These are phyloP conservation scores for Pythium plurisporium DNA, from an alignment of 352 stramenopile genomes.

Conservation along the genomic window DNA sequence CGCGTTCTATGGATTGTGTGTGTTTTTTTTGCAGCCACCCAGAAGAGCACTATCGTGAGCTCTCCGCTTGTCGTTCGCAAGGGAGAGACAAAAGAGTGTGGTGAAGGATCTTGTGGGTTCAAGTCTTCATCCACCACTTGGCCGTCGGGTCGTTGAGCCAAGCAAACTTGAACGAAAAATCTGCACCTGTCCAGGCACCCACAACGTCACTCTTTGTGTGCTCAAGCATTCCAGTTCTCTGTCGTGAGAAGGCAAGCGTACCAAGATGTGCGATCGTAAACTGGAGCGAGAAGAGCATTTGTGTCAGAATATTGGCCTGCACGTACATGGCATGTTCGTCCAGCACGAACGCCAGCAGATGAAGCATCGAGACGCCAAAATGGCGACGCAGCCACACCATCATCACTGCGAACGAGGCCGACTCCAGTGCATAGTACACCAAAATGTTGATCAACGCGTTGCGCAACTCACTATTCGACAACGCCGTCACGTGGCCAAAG, in stretches of 20 bases:
- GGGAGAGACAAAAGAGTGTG: too few species aligned
- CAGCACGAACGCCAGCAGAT: slow-evolving; percentile 26
- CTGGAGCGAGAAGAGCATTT: slow-evolving; percentile 24
- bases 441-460: slow-evolving; percentile 7
- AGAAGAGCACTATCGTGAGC: too few species aligned
- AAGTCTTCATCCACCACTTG: slow-evolving; percentile 9
- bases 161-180: slow-evolving; percentile 24
- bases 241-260: too few species aligned
- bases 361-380: slow-evolving; percentile 10
- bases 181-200: slow-evolving; percentile 12
- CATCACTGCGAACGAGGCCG: slow-evolving; percentile 16
- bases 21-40: too few species aligned
- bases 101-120: too few species aligned
- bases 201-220: neutral
- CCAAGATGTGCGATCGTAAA: slow-evolving; percentile 19
- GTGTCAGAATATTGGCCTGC: slow-evolving; percentile 24
- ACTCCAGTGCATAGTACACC: slow-evolving; percentile 20
- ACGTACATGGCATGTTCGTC: slow-evolving; percentile 23
- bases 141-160: slow-evolving; percentile 14
- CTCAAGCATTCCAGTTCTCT: too few species aligned
- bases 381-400: slow-evolving; percentile 14
- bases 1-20: too few species aligned
- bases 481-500: slow-evolving; percentile 8
- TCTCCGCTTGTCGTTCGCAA: too few species aligned
- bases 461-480: neutral